Evolutionary conservation across 768 basidiomycete species (phyloP).

Genomic region (Vishniacozyma victoriae): DNA sequence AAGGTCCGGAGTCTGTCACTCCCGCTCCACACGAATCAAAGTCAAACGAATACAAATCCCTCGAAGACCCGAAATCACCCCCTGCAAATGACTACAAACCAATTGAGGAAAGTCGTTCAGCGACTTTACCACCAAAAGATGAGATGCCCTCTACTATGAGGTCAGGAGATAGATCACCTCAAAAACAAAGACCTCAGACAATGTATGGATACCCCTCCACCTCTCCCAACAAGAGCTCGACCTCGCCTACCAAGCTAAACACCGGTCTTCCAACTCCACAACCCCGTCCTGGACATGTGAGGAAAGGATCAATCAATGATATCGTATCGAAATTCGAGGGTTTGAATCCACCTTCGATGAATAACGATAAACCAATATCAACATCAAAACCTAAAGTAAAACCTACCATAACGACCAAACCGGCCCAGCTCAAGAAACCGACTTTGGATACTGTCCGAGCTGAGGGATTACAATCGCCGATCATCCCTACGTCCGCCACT

Average conservation of each 20-base stretch:
- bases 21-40: background rate
- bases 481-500: background rate
- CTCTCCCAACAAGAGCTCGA: constrained; percentile 19
- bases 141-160: constrained; percentile 2
- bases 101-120: no score
- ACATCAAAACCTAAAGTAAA: background rate
- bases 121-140: no score
- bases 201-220: constrained; percentile 27
- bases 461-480: background rate
- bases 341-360: constrained; percentile 16
- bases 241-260: constrained; percentile 2
- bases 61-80: no score
- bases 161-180: background rate
- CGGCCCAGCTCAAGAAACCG: constrained; percentile 16
- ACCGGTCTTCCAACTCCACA: constrained; percentile 1
- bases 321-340: constrained; percentile 37
- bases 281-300: constrained; percentile 18
- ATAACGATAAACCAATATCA: no score
- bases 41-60: background rate
- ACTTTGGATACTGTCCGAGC: constrained; percentile 5
- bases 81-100: no score
- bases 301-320: constrained; percentile 40
- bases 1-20: constrained; percentile 30
- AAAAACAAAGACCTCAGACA: background rate
- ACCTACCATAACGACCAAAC: constrained; percentile 27